Evolutionary conservation across 805 yeast genomes (phyloP).

Genomic region (Zygosaccharomyces bailii): DNA sequence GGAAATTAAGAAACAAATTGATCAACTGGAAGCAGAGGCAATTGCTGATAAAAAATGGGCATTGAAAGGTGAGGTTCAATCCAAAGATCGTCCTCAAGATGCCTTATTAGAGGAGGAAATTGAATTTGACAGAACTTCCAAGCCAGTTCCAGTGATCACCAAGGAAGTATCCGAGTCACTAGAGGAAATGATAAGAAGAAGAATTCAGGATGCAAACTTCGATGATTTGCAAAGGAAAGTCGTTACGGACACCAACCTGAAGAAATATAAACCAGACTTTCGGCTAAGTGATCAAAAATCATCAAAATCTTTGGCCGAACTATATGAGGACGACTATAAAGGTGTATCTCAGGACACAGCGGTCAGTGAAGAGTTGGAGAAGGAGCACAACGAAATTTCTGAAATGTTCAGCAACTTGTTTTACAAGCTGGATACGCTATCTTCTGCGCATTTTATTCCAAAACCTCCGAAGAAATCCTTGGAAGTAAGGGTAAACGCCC

Average conservation of each 20-base stretch:
- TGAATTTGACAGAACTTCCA: constrained; percentile 89
- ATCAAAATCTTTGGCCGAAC: constrained; percentile 80
- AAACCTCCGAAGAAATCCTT: constrained; percentile 78
- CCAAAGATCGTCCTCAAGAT: constrained; percentile 78
- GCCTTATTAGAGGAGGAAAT: constrained; percentile 76
- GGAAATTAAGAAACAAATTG: constrained; percentile 72
- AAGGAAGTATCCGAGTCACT: constrained; percentile 79
- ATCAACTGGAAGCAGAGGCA: constrained; percentile 76
- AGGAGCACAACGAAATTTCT: constrained; percentile 74
- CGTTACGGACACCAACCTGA: constrained; percentile 62
- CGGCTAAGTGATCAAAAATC: constrained; percentile 84
- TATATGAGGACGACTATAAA: constrained; percentile 82
- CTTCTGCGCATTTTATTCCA: constrained; percentile 94
- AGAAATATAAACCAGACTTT: constrained; percentile 43
- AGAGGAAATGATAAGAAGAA: constrained; percentile 83
- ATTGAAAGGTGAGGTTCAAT: constrained; percentile 85
- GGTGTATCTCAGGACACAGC: constrained; percentile 47
- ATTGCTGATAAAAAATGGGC: constrained; percentile 93
- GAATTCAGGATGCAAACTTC: constrained; percentile 71
- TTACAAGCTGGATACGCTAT: constrained; percentile 77
- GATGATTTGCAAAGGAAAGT: constrained; percentile 80
- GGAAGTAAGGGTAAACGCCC: constrained; percentile 76
- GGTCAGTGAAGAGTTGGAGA: constrained; percentile 59
- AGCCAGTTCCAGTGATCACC: constrained; percentile 94
- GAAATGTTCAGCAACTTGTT: constrained; percentile 58